Conservation (phyloP, 2,329 filamentous ascomycete genomes). For the Trichoderma afroharzianum region DNA sequence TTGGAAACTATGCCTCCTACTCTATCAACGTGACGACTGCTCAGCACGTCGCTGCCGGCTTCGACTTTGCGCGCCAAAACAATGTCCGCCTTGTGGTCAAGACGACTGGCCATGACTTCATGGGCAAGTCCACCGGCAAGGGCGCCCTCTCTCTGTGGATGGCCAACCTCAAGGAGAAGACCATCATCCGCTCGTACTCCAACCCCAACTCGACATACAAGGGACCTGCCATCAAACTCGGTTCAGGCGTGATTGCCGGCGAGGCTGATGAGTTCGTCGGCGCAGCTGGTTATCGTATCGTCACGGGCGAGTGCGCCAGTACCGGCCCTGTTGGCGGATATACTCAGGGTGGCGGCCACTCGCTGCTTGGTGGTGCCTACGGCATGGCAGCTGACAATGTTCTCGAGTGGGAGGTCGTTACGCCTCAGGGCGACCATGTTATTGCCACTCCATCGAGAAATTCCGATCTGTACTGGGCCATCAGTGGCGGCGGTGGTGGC, state of each 20-base stretch:
- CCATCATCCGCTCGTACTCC: conserved; percentile 20
- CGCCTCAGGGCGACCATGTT: conserved; percentile 40
- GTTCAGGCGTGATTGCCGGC: conserved; percentile 44
- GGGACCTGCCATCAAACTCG: conserved; percentile 50
- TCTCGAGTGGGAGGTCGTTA: conserved; percentile 43
- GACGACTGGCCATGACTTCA: conserved; percentile 30
- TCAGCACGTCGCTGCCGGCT: conserved; percentile 28
- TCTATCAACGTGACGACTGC: conserved; percentile 30
- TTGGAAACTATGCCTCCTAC: conserved; percentile 39
- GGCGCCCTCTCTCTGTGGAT: conserved; percentile 40
- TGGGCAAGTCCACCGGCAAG: conserved; percentile 36
- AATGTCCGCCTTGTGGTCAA: conserved; percentile 30
- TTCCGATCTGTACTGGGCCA: no score
- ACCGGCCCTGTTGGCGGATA: no score
- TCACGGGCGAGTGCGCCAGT: conserved; percentile 39
- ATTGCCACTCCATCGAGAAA: conserved; percentile 34
- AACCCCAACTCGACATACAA: conserved; percentile 24
- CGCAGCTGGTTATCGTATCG: conserved; percentile 41
- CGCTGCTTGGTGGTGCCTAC: conserved; percentile 37
- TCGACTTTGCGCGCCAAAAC: conserved; percentile 34
- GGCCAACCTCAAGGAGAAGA: conserved; percentile 35
- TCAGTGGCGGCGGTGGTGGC: no score
- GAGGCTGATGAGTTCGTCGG: no score
- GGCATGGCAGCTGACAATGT: conserved; percentile 49
- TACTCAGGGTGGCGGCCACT: conserved; percentile 13